Conservation (phyloP, 768 basidiomycete genomes). For the Boletus reticuloceps region DNA sequence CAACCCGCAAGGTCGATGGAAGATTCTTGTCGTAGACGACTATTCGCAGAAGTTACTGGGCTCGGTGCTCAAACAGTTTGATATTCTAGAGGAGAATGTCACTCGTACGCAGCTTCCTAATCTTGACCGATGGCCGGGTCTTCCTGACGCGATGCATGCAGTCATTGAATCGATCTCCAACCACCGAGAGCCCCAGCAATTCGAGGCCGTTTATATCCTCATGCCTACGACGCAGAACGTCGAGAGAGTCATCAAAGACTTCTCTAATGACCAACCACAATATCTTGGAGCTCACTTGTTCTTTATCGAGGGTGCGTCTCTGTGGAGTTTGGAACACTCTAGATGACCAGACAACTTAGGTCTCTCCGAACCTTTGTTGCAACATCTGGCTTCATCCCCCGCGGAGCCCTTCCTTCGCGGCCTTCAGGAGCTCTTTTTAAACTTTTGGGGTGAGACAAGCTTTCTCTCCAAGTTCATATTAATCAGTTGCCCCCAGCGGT, state of each 20-base stretch:
- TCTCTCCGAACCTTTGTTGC: slow-evolving; percentile 73
- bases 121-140: background rate
- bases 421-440: slow-evolving; percentile 85
- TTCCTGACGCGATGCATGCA: slow-evolving; percentile 33
- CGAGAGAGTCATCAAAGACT: slow-evolving; percentile 87
- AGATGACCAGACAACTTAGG: slow-evolving; percentile 42
- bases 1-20: slow-evolving; percentile 87
- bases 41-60: slow-evolving; percentile 81
- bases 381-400: slow-evolving; percentile 68
- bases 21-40: slow-evolving; percentile 96
- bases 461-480: slow-evolving; percentile 4
- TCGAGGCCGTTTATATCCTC: slow-evolving; percentile 91
- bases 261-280: slow-evolving; percentile 55
- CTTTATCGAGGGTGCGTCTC: slow-evolving; percentile 80
- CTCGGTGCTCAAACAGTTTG: slow-evolving; percentile 87
- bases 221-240: slow-evolving; percentile 96
- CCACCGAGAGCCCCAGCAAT: slow-evolving; percentile 77
- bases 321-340: background rate
- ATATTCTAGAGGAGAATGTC: slow-evolving; percentile 94
- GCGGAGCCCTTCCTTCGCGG: slow-evolving; percentile 76
- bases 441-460: slow-evolving; percentile 81
- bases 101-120: slow-evolving; percentile 62
- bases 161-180: slow-evolving; percentile 91
- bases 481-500: slow-evolving; percentile 48
- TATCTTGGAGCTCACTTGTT: slow-evolving; percentile 89